These are phyloP conservation scores for Candida gigantensis DNA, from an alignment of 1,139 yeast species.

Conservation along the genomic window DNA sequence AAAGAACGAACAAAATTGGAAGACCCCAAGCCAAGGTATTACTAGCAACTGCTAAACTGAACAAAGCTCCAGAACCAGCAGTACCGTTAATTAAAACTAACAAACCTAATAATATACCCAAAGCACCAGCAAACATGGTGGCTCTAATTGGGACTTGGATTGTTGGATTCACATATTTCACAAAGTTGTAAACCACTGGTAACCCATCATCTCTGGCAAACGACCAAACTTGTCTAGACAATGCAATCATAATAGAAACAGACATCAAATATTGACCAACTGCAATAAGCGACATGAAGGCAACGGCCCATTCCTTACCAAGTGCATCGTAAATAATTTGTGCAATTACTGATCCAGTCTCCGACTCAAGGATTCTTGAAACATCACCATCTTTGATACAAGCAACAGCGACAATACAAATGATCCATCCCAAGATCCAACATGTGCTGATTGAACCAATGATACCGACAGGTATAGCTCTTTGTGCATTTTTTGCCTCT, in stretches of 20 bases:
- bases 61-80: constrained; percentile 57
- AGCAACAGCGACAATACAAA: constrained; percentile 55
- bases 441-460: constrained; percentile 52
- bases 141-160: constrained; percentile 62
- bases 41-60: constrained; percentile 51
- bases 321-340: constrained; percentile 65
- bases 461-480: constrained; percentile 68
- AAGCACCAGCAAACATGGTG: constrained; percentile 51
- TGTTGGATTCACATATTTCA: constrained; percentile 54
- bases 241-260: constrained; percentile 32
- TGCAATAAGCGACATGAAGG: constrained; percentile 60
- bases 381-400: constrained; percentile 56
- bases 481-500: constrained; percentile 66
- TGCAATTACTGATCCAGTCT: constrained; percentile 60
- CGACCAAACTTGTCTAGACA: constrained; percentile 42
- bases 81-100: constrained; percentile 57
- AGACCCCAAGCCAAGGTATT: constrained; percentile 43
- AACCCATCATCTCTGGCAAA: constrained; percentile 45
- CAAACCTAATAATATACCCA: constrained; percentile 54
- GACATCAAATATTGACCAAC: constrained; percentile 71
- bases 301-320: constrained; percentile 71
- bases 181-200: constrained; percentile 42
- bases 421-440: constrained; percentile 60
- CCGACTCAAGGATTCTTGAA: constrained; percentile 38
- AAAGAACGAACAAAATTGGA: constrained; percentile 20